Evolutionary conservation across 1,284 basidiomycete species (phyloP).

Genomic region (Coriolopsis trogii): DNA sequence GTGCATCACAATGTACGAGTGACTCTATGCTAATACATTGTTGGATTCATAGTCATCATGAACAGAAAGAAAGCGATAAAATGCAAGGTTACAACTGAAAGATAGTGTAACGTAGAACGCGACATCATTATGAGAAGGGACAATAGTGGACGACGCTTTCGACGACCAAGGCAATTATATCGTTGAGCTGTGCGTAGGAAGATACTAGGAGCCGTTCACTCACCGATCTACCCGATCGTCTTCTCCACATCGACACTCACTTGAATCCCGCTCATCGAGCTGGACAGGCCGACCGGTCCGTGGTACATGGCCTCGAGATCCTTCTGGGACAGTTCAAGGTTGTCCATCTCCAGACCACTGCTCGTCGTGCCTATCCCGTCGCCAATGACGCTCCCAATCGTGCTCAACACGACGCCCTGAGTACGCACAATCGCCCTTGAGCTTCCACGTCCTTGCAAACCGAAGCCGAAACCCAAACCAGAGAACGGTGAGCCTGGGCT

Average conservation of each 20-base stretch:
- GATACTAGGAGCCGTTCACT: conserved; percentile 4
- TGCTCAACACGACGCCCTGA: conserved; percentile 65
- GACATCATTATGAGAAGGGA: conserved; percentile 15
- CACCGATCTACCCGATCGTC: conserved; percentile 47
- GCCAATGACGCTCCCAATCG: conserved; percentile 60
- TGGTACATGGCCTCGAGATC: conserved; percentile 34
- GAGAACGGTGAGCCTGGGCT: conserved; percentile 35
- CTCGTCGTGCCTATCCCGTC: conserved; percentile 35
- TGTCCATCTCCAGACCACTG: conserved; percentile 52
- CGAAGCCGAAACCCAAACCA: conserved; percentile 36
- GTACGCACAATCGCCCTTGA: conserved; percentile 32
- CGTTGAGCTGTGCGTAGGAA: not conserved
- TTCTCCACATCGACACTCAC: conserved; percentile 71
- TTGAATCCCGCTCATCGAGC: conserved; percentile 52
- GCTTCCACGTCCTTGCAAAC: conserved; percentile 38
- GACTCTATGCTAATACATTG: conserved; percentile 25
- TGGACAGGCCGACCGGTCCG: conserved; percentile 41
- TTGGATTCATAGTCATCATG: conserved; percentile 7
- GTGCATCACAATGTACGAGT: not conserved
- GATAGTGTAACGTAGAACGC: conserved; percentile 14
- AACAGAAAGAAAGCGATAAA: conserved; percentile 1
- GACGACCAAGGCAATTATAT: not conserved
- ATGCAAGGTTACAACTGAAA: conserved; percentile 1
- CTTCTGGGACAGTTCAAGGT: conserved; percentile 54
- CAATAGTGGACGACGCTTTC: conserved; percentile 10